phyloP scores from a whole-genome alignment of 106 monocot species.

The Acorus calamus region DNA sequence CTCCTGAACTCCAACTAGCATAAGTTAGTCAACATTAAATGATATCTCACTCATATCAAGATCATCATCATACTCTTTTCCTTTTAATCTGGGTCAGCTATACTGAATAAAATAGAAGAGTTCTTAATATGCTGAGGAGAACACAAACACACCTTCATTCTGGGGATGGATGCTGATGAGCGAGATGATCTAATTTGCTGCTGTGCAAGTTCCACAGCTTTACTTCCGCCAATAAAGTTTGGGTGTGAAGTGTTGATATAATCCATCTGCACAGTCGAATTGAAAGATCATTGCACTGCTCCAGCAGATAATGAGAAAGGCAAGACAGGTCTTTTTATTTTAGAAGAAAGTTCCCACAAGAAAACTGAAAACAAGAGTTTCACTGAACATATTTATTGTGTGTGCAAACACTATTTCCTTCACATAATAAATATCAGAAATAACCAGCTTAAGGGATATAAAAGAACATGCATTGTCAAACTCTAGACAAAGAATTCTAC shows the following conservation, averaged over 20 bases:
- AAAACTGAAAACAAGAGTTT: too few relatives aligned
- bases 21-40: neutral
- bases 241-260: slow-evolving; percentile 96
- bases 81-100: too few relatives aligned
- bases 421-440: too few relatives aligned
- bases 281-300: slow-evolving; percentile 1
- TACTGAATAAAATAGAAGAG: too few relatives aligned
- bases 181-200: slow-evolving; percentile 43
- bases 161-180: slow-evolving; percentile 13
- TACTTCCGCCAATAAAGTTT: slow-evolving; percentile 78
- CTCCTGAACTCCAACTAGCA: slow-evolving; percentile 33
- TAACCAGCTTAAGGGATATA: too few relatives aligned
- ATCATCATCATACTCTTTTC: too few relatives aligned
- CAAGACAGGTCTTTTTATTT: too few relatives aligned
- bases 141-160: slow-evolving; percentile 34
- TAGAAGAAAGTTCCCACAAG: too few relatives aligned
- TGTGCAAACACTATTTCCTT: too few relatives aligned
- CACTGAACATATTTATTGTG: too few relatives aligned
- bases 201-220: slow-evolving; percentile 69
- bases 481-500: too few relatives aligned
- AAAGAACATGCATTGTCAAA: too few relatives aligned
- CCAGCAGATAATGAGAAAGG: neutral
- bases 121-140: neutral
- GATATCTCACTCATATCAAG: neutral
- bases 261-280: slow-evolving; percentile 55